Evolutionary conservation across 495 filamentous ascomycete genomes (phyloP).

Genomic region (Penicillium daleae): DNA sequence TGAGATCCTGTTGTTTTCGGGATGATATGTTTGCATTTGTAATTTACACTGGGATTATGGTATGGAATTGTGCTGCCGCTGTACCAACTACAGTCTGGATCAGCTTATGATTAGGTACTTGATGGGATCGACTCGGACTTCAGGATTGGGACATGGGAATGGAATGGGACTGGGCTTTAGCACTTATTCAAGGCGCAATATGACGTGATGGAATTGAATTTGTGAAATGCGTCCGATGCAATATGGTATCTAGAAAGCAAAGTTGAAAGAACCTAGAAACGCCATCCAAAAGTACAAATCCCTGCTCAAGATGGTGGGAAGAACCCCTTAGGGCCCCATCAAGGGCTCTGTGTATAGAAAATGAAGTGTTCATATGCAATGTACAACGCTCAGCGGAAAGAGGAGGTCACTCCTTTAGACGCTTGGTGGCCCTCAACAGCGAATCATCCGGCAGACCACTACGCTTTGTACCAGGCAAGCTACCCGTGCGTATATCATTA

Average conservation of each 20-base stretch:
- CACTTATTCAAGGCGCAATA: slow-evolving; percentile 11
- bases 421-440: slow-evolving; percentile 54
- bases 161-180: background rate
- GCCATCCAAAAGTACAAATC: slow-evolving; percentile 13
- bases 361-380: background rate
- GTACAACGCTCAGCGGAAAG: background rate
- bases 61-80: background rate
- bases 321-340: background rate
- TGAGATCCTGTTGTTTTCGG: background rate
- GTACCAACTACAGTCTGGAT: background rate
- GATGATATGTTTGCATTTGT: background rate
- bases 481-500: slow-evolving; percentile 87
- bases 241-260: slow-evolving; percentile 13
- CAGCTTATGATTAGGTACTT: background rate
- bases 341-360: background rate
- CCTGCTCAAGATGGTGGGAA: background rate
- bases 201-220: slow-evolving; percentile 4
- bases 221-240: slow-evolving; percentile 1
- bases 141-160: background rate
- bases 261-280: slow-evolving; percentile 1
- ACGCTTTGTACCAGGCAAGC: slow-evolving; percentile 88
- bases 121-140: slow-evolving; percentile 3
- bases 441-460: slow-evolving; percentile 86
- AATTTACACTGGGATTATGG: background rate
- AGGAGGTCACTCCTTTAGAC: slow-evolving; percentile 44